Percentiles rank a stretch among this genome's conserved stretches.
Evolutionary conservation across 164 flowering plant genomes (phyloP).

Genomic region (Chimonanthus praecox): DNA sequence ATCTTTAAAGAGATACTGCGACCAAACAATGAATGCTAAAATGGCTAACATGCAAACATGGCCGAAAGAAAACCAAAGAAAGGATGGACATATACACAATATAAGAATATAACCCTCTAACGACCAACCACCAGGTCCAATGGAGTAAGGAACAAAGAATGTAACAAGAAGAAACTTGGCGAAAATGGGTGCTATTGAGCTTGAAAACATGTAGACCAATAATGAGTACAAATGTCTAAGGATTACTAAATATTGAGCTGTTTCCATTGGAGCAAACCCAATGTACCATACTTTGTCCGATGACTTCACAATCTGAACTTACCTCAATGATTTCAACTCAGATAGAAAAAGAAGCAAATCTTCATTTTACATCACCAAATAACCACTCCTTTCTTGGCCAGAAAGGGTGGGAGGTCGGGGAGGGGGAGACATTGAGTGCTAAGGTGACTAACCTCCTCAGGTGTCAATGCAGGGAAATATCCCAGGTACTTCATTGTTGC

Average conservation of each 20-base stretch:
- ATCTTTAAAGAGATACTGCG: no score
- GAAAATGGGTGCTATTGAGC: not conserved
- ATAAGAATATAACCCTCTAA: not conserved
- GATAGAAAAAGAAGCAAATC: not conserved
- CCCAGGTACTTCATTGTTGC: constrained; percentile 99
- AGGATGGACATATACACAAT: not conserved
- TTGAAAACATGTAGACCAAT: not conserved
- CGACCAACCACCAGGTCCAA: not conserved
- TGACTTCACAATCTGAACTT: not conserved
- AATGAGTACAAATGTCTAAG: not conserved
- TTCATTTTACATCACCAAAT: not conserved
- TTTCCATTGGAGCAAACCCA: not conserved
- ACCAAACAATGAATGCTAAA: not conserved
- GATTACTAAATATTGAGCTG: not conserved
- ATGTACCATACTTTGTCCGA: no score
- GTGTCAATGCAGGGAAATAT: constrained; percentile 62
- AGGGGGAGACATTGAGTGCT: not conserved
- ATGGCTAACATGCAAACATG: not conserved
- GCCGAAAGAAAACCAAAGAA: not conserved
- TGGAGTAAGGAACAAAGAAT: not conserved
- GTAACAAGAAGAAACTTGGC: not conserved
- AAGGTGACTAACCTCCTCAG: constrained; percentile 57
- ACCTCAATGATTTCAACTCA: no score
- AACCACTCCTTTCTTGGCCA: not conserved
- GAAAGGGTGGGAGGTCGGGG: no score